Conservation (phyloP, 2,329 filamentous ascomycete genomes). For the Ascochyta koolunga region DNA sequence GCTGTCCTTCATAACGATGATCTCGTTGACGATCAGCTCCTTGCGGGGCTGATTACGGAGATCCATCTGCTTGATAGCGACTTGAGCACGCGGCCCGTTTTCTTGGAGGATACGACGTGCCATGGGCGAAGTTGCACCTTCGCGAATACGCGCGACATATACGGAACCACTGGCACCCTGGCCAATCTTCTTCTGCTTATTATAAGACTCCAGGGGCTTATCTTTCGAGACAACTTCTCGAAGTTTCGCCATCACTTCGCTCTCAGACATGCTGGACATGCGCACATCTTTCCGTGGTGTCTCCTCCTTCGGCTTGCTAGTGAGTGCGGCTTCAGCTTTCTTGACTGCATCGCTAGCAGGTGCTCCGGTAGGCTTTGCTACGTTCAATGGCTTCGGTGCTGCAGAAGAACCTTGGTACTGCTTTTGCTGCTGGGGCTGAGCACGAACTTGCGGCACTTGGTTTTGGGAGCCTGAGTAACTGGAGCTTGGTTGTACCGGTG, state of each 20-base stretch:
- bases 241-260: slow-evolving; percentile 94
- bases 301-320: slow-evolving; percentile 71
- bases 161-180: slow-evolving; percentile 98
- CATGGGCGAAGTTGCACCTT: slow-evolving; percentile 79
- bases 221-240: slow-evolving; percentile 95
- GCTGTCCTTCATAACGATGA: slow-evolving; percentile 99
- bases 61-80: slow-evolving; percentile 99
- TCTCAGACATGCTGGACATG: slow-evolving; percentile 98
- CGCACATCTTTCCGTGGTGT: slow-evolving; percentile 87
- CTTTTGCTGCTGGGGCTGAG: slow-evolving; percentile 46
- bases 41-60: slow-evolving; percentile 95
- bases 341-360: slow-evolving; percentile 74
- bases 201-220: slow-evolving; percentile 92
- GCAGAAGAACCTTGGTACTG: slow-evolving; percentile 53
- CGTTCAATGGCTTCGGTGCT: slow-evolving; percentile 62
- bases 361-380: slow-evolving; percentile 54
- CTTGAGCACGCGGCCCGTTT: slow-evolving; percentile 82
- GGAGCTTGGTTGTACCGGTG: slow-evolving; percentile 54
- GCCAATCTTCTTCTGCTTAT: slow-evolving; percentile 99
- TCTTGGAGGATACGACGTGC: slow-evolving; percentile 79
- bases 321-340: slow-evolving; percentile 87
- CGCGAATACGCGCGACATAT: slow-evolving; percentile 95
- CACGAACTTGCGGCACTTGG: slow-evolving; percentile 52
- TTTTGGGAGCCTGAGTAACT: slow-evolving; percentile 43
- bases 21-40: slow-evolving; percentile 98